Evolutionary conservation across 2,329 filamentous ascomycete genomes (phyloP).

Genomic region (Trichothecium roseum): DNA sequence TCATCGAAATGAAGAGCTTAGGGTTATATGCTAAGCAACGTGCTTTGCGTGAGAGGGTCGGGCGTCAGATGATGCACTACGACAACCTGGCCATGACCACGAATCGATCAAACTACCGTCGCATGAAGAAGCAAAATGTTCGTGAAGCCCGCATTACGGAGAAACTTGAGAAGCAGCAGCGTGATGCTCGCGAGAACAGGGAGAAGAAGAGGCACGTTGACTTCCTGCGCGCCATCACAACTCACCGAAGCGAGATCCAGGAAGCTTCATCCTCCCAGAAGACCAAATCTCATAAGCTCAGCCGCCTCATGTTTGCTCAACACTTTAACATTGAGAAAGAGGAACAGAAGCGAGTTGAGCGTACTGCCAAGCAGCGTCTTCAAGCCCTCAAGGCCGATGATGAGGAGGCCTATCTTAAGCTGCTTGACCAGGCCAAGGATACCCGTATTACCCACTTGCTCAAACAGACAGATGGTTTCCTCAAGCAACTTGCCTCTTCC

Average conservation of each 20-base stretch:
- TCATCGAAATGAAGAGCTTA: conserved; percentile 93
- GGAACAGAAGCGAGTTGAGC: conserved; percentile 95
- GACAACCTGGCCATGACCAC: conserved; percentile 97
- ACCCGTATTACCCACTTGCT: conserved; percentile 97
- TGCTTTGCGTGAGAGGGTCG: conserved; percentile 74
- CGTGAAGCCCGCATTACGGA: conserved; percentile 95
- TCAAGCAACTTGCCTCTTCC: conserved; percentile 88
- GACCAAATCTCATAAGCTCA: conserved; percentile 73
- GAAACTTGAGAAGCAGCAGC: conserved; percentile 98
- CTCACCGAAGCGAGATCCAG: conserved; percentile 69
- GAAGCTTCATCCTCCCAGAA: conserved; percentile 57
- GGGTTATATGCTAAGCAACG: conserved; percentile 83
- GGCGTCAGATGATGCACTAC: conserved; percentile 86
- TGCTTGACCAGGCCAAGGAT: conserved; percentile 97
- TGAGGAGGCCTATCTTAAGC: conserved; percentile 95
- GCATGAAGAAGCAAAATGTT: conserved; percentile 94
- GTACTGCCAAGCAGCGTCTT: conserved; percentile 98
- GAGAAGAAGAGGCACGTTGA: conserved; percentile 97
- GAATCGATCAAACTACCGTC: conserved; percentile 80
- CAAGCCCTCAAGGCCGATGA: conserved; percentile 98
- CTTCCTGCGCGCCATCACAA: conserved; percentile 78
- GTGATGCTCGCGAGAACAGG: conserved; percentile 86
- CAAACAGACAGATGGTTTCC: conserved; percentile 93
- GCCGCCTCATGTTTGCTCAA: conserved; percentile 77
- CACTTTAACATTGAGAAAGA: conserved; percentile 98